These are phyloP conservation scores for Wickerhamomyces rabaulensis DNA, from an alignment of 805 yeast genomes.

Conservation along the genomic window DNA sequence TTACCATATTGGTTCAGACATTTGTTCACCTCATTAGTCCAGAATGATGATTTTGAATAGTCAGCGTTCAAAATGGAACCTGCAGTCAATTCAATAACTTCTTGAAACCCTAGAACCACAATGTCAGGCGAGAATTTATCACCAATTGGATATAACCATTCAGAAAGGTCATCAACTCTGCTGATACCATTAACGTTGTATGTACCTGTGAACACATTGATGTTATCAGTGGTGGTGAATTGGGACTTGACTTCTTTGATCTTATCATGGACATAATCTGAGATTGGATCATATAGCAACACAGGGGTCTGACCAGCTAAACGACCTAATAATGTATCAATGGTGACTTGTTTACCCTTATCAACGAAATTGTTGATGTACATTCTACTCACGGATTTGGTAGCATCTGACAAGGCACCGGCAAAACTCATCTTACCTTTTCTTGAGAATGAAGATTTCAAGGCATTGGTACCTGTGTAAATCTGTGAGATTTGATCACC, in stretches of 20 bases:
- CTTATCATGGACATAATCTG: slow-evolving; percentile 72
- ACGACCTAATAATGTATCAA: slow-evolving; percentile 81
- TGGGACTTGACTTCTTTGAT: slow-evolving; percentile 34
- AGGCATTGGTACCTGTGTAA: slow-evolving; percentile 96
- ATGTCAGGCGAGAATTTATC: slow-evolving; percentile 61
- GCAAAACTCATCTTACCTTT: slow-evolving; percentile 96
- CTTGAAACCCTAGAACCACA: slow-evolving; percentile 90
- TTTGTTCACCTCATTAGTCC: slow-evolving; percentile 66
- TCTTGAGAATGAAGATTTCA: slow-evolving; percentile 90
- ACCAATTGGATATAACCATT: slow-evolving; percentile 81
- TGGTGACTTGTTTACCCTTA: slow-evolving; percentile 82
- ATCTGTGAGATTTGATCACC: slow-evolving; percentile 96
- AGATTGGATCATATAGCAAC: slow-evolving; percentile 78
- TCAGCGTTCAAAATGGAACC: slow-evolving; percentile 87
- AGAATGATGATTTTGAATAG: slow-evolving; percentile 64
- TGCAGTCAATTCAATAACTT: slow-evolving; percentile 88
- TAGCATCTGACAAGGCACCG: slow-evolving; percentile 95
- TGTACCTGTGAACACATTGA: slow-evolving; percentile 74
- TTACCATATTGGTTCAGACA: slow-evolving; percentile 56
- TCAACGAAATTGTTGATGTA: slow-evolving; percentile 96
- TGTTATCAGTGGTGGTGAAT: slow-evolving; percentile 56
- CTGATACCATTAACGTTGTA: slow-evolving; percentile 79
- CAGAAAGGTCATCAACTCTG: slow-evolving; percentile 48
- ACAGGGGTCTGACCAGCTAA: slow-evolving; percentile 69
- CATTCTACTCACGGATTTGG: slow-evolving; percentile 91